A percentile compares a stretch with the other conserved stretches of the same genome.
Conservation (phyloP, 1,284 basidiomycete genomes). For the Apiotrichum gamsii region DNA sequence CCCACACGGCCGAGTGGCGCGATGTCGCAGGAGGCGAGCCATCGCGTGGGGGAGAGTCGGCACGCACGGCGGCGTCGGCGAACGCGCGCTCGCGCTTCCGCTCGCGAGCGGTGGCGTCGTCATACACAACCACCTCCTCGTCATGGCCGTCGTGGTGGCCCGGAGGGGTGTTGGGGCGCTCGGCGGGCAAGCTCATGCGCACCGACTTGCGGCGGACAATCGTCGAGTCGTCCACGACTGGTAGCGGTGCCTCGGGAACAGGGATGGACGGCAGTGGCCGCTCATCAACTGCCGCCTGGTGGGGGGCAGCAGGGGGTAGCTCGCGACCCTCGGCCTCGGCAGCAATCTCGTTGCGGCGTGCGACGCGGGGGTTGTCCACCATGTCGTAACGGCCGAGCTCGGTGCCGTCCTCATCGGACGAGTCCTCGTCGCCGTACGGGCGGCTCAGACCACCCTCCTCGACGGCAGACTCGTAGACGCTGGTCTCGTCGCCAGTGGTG, state of each 20-base stretch:
- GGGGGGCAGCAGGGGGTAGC: not conserved
- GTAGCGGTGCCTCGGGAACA: too few species aligned
- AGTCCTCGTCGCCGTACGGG: conserved; percentile 13
- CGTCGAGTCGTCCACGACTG: conserved; percentile 2
- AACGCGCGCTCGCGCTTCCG: conserved; percentile 1
- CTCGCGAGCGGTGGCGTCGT: not conserved
- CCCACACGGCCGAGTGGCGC: conserved; percentile 26
- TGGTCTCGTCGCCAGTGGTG: conserved; percentile 27
- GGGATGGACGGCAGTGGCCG: too few species aligned
- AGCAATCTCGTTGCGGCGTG: conserved; percentile 9
- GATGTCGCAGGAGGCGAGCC: conserved; percentile 5
- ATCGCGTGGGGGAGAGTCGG: not conserved
- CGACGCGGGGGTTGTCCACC: conserved; percentile 36
- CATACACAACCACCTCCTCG: too few species aligned
- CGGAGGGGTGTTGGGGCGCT: too few species aligned
- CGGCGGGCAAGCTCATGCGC: conserved; percentile 35
- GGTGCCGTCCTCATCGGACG: conserved; percentile 29
- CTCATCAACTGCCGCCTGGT: too few species aligned
- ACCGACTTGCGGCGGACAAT: conserved; percentile 39
- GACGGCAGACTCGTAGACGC: conserved; percentile 43
- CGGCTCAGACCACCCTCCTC: conserved; percentile 25
- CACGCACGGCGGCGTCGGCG: conserved; percentile 1
- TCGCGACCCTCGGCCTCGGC: conserved; percentile 1
- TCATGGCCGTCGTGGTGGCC: conserved; percentile 1
- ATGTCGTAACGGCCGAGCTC: conserved; percentile 29